Conservation (phyloP, 2,329 filamentous ascomycete species). For the Colletotrichum cereale region DNA sequence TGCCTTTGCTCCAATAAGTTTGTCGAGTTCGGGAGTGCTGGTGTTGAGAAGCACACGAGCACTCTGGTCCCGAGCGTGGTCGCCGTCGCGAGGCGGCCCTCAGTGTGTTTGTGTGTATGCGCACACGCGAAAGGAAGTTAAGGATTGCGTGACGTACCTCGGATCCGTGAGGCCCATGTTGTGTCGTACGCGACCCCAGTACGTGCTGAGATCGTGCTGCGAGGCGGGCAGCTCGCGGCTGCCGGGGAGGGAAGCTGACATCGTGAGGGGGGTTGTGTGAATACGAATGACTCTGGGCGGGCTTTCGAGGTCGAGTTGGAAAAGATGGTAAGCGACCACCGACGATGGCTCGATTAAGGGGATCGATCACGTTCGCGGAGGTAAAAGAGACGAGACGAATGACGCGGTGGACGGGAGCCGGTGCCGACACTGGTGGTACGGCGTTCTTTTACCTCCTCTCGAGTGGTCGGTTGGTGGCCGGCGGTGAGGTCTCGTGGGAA, state of each 20-base stretch:
- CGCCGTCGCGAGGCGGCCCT: background rate
- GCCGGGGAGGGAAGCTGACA: constrained; percentile 76
- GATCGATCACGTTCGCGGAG: background rate
- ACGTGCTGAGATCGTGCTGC: constrained; percentile 91
- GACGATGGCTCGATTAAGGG: constrained; percentile 1
- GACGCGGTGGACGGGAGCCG: constrained; percentile 6
- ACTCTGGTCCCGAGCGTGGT: background rate
- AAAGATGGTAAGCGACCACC: background rate
- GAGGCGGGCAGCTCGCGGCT: constrained; percentile 88
- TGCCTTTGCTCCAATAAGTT: background rate
- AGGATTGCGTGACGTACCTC: constrained; percentile 73
- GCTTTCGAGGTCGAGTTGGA: background rate
- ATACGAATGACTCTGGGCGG: background rate
- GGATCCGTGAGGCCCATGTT: constrained; percentile 92
- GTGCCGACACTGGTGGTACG: constrained; percentile 27
- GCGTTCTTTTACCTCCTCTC: background rate
- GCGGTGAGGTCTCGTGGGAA: constrained; percentile 11
- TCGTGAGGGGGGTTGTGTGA: constrained; percentile 51
- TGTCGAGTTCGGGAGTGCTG: background rate
- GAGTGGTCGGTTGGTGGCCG: constrained; percentile 2
- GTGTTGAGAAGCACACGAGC: background rate
- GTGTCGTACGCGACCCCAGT: constrained; percentile 95
- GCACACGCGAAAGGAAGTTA: constrained; percentile 3
- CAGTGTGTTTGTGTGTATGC: background rate
- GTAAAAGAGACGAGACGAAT: background rate